Evolutionary conservation across 805 yeast species (phyloP).

Genomic region (Cyberlindnera nakhonratchasimensis): DNA sequence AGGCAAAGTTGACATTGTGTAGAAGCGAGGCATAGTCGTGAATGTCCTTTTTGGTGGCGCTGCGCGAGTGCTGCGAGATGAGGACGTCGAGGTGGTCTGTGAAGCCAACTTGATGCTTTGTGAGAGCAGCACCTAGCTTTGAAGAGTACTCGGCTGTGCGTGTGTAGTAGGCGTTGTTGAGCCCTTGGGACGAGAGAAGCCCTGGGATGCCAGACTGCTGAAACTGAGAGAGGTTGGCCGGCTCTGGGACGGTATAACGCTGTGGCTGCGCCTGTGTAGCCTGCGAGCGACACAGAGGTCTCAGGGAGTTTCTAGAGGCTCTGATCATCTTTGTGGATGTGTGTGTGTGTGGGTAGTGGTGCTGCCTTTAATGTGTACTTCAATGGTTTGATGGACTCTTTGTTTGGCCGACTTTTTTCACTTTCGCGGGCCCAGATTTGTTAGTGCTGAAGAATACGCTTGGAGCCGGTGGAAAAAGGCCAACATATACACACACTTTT

Average conservation of each 20-base stretch:
- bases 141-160: constrained; percentile 38
- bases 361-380: too few relatives aligned
- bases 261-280: constrained; percentile 8
- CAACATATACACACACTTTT: too few relatives aligned
- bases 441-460: constrained; percentile 23
- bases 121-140: constrained; percentile 4
- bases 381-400: too few relatives aligned
- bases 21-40: constrained; percentile 39
- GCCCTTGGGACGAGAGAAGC: constrained; percentile 42
- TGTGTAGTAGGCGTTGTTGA: constrained; percentile 49
- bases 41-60: constrained; percentile 30
- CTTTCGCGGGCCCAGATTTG: constrained; percentile 10
- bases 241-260: constrained; percentile 11
- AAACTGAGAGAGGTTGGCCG: constrained; percentile 13
- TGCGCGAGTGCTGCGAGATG: constrained; percentile 29
- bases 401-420: constrained; percentile 5
- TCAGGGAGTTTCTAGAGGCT: not conserved
- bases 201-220: constrained; percentile 44
- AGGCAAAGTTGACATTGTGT: constrained; percentile 36
- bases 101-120: constrained; percentile 3
- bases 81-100: constrained; percentile 21
- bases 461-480: too few relatives aligned
- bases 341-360: not conserved
- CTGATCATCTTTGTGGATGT: constrained; percentile 4
- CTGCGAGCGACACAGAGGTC: constrained; percentile 11